Evolutionary conservation across 176 grass and related monocot genomes (phyloP).

Genomic region (Neostapfia colusana): DNA sequence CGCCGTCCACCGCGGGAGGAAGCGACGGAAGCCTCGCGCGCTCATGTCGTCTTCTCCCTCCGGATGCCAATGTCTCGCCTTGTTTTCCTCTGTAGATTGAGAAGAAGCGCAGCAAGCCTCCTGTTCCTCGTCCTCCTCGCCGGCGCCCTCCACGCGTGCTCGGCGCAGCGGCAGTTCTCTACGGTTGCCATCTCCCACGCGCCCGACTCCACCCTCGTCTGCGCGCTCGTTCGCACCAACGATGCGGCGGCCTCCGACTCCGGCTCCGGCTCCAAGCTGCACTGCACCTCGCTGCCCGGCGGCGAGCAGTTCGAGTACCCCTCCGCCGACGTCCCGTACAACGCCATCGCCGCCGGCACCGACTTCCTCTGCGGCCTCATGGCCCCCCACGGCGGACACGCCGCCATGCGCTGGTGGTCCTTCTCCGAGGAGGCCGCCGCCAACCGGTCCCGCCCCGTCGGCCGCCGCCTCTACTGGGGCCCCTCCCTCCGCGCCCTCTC

Average conservation of each 20-base stretch:
- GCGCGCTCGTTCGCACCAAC: slow-evolving; percentile 53
- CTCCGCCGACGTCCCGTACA: slow-evolving; percentile 50
- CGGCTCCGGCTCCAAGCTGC: slow-evolving; percentile 45
- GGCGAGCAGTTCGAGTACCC: slow-evolving; percentile 34
- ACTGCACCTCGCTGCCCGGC: slow-evolving; percentile 48
- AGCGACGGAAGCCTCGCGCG: slow-evolving; percentile 25
- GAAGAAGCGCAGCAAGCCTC: neutral
- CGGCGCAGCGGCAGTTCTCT: slow-evolving; percentile 49
- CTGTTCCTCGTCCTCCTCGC: neutral
- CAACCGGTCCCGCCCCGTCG: slow-evolving; percentile 28
- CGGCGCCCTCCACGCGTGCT: neutral
- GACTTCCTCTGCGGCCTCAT: slow-evolving; percentile 77
- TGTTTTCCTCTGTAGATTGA: neutral
- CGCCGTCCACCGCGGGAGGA: neutral
- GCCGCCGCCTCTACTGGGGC: slow-evolving; percentile 64
- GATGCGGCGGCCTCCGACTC: neutral
- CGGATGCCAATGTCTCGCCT: slow-evolving; percentile 40
- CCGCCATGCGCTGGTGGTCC: slow-evolving; percentile 87
- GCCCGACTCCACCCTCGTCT: slow-evolving; percentile 44
- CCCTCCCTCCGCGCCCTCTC: slow-evolving; percentile 43
- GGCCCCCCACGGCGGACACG: slow-evolving; percentile 22
- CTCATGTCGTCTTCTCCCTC: slow-evolving; percentile 50
- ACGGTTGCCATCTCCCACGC: slow-evolving; percentile 60
- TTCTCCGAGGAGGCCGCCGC: slow-evolving; percentile 30
- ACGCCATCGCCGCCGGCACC: slow-evolving; percentile 66